Evolutionary conservation across 306 rosid genomes (phyloP).

Genomic region (cucumber (Cucumis sativus)): Cucumber_9930_V3 NC_026657.2:19802001-19802500

Average conservation of each 20-base stretch:
- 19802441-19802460: no score
- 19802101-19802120: neutral
- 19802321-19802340: no score
- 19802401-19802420: no score
- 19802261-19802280: no score
- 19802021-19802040: neutral
- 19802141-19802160: neutral
- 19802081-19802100: neutral
- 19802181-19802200: neutral
- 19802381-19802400: no score
- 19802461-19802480: no score
- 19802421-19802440: no score
- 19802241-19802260: neutral
- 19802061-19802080: neutral
- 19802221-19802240: neutral
- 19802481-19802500: no score
- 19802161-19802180: neutral
- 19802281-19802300: no score
- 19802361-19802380: no score
- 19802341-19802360: no score
- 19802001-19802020: slow-evolving; percentile 3
- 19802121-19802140: neutral
- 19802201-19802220: neutral
- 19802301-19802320: no score
- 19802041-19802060: neutral